Evolutionary conservation across 495 filamentous ascomycete genomes (phyloP).

Genomic region (Daldinia decipiens): DNA sequence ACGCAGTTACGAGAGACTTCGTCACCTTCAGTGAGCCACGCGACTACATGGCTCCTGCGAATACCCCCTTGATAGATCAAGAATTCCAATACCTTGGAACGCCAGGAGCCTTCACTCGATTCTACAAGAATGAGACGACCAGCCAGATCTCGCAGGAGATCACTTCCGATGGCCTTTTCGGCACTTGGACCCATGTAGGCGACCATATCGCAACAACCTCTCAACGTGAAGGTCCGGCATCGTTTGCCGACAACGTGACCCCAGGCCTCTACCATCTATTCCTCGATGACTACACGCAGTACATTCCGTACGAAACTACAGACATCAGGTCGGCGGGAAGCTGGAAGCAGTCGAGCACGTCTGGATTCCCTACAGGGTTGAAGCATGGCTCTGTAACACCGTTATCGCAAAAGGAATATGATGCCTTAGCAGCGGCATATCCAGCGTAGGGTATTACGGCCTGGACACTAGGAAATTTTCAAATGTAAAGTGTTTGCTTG

Average conservation of each 20-base stretch:
- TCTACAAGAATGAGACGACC: constrained; percentile 52
- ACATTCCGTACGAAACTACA: constrained; percentile 48
- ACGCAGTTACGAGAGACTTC: constrained; percentile 49
- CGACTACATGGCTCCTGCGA: constrained; percentile 44
- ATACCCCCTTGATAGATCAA: constrained; percentile 51
- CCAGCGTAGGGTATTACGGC: constrained; percentile 12
- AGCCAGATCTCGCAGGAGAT: constrained; percentile 49
- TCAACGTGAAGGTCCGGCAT: constrained; percentile 51
- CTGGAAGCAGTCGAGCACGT: constrained; percentile 44
- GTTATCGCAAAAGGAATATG: constrained; percentile 45
- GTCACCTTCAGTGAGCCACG: constrained; percentile 40
- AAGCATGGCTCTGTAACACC: constrained; percentile 51
- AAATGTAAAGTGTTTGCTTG: not conserved
- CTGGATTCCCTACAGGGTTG: constrained; percentile 46
- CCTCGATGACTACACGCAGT: constrained; percentile 52
- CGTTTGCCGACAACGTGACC: constrained; percentile 49
- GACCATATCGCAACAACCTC: constrained; percentile 29
- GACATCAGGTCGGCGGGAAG: constrained; percentile 37
- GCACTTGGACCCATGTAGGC: constrained; percentile 50
- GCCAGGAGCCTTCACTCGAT: constrained; percentile 47
- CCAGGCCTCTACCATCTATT: constrained; percentile 49
- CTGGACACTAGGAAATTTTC: not conserved
- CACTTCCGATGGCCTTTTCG: constrained; percentile 50
- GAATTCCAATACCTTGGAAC: constrained; percentile 48
- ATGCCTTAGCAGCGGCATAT: constrained; percentile 48